Evolutionary conservation across 495 filamentous ascomycete genomes (phyloP), one percentile per base, ranked within the genome.

Genomic region (Cercophora newfieldiana): DNA sequence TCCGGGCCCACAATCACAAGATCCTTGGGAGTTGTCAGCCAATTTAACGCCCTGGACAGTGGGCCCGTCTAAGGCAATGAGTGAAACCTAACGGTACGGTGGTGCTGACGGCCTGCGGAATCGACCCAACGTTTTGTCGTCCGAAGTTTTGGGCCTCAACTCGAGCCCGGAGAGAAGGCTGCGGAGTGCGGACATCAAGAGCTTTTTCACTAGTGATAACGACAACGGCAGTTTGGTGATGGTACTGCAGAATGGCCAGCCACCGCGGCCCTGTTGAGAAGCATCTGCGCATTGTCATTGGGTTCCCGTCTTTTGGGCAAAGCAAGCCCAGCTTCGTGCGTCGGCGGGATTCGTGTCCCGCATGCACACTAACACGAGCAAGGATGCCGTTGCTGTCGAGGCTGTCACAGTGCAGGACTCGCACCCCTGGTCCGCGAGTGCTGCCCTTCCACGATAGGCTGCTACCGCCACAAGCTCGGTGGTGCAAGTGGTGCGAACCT

Each of bases 251-350:
- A 60, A n/a, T 19, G 55, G 53, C 33, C 44, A 21, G 30, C 49
- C 54, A 44, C 55, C 16, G 37, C 61, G 66, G 56, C 61, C 66
- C 54, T 44, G 61, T 61, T 49, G 54, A 47, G 55, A 62, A 30
- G 16, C 26, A 4, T 16, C 47, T 8, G 8, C 49, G 44, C 67
- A 51, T 53, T 61, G 37, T 31, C 26, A 68, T 70, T 70, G 68
- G 68, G 25, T 66, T 68, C 66, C 68, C 68, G 31, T 48, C 21
- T 48, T 26, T 49, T 63, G 68, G 66, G 62, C 66, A 25, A 25
- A 18, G 44, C 37, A 33, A 21, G 24, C 16, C 47, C 24, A 10
- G 24, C 22, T 56, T 54, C 50, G 31, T 59, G 47, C 48, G 26
- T 21, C 21, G 53, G 53, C 59, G 58, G 61, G 58, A 61, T 67